These are phyloP conservation scores for Xylariaceae sp. DNA, from an alignment of 2,329 filamentous ascomycete genomes.

Conservation along the genomic window DNA sequence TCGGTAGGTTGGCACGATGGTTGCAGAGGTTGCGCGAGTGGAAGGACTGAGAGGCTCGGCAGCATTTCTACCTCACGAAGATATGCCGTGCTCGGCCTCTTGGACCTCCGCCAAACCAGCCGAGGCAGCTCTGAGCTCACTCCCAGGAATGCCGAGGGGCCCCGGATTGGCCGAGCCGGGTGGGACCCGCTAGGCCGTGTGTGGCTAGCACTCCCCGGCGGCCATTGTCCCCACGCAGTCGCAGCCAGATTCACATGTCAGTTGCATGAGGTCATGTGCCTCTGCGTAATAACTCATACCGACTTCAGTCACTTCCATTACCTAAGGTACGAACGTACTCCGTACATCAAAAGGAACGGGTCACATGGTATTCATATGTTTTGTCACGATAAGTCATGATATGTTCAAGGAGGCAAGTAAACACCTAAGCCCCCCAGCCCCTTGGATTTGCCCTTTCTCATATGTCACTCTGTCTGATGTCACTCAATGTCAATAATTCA, in stretches of 20 bases:
- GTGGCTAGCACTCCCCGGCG: constrained; percentile 4
- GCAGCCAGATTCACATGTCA: too few relatives aligned
- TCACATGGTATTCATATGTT: too few relatives aligned
- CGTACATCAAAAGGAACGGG: too few relatives aligned
- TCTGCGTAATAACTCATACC: neutral
- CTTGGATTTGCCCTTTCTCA: too few relatives aligned
- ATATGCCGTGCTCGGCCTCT: constrained; percentile 17
- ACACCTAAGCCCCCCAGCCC: too few relatives aligned
- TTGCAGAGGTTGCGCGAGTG: constrained; percentile 1
- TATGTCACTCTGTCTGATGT: too few relatives aligned
- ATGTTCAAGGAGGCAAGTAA: too few relatives aligned
- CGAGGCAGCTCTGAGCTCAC: constrained; percentile 23
- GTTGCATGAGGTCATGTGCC: neutral
- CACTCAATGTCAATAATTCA: too few relatives aligned
- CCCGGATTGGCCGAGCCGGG: constrained; percentile 6
- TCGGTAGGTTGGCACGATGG: neutral
- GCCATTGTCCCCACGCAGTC: constrained; percentile 1
- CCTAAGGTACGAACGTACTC: too few relatives aligned
- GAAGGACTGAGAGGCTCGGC: constrained; percentile 2
- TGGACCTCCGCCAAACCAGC: constrained; percentile 19
- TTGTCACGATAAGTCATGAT: too few relatives aligned
- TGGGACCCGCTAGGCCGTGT: constrained; percentile 6
- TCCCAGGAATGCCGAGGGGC: constrained; percentile 23
- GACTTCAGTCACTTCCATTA: too few relatives aligned
- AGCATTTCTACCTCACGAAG: constrained; percentile 1